Evolutionary conservation across 805 yeast species (phyloP).

Genomic region (Allodekkera sacchari): DNA sequence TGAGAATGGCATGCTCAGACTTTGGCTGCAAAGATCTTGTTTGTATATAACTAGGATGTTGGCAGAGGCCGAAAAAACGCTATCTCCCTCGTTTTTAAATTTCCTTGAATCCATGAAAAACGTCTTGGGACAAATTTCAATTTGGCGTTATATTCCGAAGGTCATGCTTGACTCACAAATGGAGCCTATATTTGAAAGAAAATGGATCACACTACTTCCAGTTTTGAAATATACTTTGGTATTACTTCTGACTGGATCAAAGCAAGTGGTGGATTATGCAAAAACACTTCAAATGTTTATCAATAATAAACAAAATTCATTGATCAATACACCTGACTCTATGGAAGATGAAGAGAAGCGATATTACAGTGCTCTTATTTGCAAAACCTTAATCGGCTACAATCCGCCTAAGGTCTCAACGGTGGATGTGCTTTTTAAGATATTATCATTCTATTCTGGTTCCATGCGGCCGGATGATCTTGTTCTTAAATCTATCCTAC

Average conservation of each 20-base stretch:
- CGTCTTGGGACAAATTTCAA: slow-evolving; percentile 21
- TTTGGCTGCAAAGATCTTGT: slow-evolving; percentile 52
- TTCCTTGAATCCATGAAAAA: slow-evolving; percentile 26
- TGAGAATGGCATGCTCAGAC: slow-evolving; percentile 22
- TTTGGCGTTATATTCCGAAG: slow-evolving; percentile 35
- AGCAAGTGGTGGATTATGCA: slow-evolving; percentile 31
- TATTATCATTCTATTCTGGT: slow-evolving; percentile 56
- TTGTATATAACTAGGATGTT: slow-evolving; percentile 56
- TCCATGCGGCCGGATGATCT: slow-evolving; percentile 52
- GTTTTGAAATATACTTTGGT: slow-evolving; percentile 39
- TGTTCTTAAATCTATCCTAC: slow-evolving; percentile 47
- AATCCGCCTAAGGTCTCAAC: slow-evolving; percentile 41
- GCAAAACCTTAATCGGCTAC: slow-evolving; percentile 41
- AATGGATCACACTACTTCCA: slow-evolving; percentile 35
- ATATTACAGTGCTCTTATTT: slow-evolving; percentile 35
- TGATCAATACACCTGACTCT: slow-evolving; percentile 22
- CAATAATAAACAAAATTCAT: slow-evolving; percentile 37
- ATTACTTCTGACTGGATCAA: slow-evolving; percentile 27
- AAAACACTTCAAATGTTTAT: slow-evolving; percentile 57
- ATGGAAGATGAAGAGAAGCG: slow-evolving; percentile 17
- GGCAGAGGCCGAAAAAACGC: slow-evolving; percentile 35
- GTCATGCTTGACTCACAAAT: slow-evolving; percentile 52
- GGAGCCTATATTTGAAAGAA: slow-evolving; percentile 45
- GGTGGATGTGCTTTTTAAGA: slow-evolving; percentile 34
- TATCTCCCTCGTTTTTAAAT: slow-evolving; percentile 21